Conservation (phyloP, 225 moss, liverwort and hornwort species). For the Bryoerythrophyllum caledonicum region DNA sequence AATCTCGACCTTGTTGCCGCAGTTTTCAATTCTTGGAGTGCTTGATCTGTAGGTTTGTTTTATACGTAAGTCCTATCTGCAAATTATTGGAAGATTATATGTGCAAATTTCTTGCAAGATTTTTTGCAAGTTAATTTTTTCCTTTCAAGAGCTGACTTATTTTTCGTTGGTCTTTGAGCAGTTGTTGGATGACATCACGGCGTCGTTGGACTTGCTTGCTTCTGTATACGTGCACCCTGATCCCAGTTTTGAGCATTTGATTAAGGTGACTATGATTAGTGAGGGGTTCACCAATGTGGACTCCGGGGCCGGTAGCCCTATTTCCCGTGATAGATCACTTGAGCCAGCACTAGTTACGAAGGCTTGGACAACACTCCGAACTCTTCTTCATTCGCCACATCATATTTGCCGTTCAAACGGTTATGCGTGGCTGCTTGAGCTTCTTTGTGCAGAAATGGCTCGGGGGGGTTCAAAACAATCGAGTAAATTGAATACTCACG, state of each 20-base stretch:
- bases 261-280: conserved; percentile 85
- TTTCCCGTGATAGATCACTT: conserved; percentile 47
- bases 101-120: no score
- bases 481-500: conserved; percentile 86
- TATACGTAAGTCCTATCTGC: no score
- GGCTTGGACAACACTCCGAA: conserved; percentile 84
- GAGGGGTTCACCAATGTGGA: conserved; percentile 70
- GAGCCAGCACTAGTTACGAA: conserved; percentile 58
- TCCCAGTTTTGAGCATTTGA: conserved; percentile 76
- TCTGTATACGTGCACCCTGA: conserved; percentile 67
- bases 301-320: conserved; percentile 38
- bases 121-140: neutral
- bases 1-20: no score
- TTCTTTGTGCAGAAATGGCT: conserved; percentile 95
- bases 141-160: conserved; percentile 13
- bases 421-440: conserved; percentile 92
- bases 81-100: neutral
- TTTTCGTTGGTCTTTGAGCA: conserved; percentile 43
- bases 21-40: no score
- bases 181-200: conserved; percentile 79
- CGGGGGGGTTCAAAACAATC: conserved; percentile 86
- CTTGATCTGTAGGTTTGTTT: no score
- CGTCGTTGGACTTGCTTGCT: conserved; percentile 79
- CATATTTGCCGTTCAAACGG: conserved; percentile 73
- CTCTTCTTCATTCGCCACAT: conserved; percentile 80